Percentiles rank a stretch among this genome's conserved stretches.
Evolutionary conservation across 306 rosid genomes (phyloP).

Genomic region (Corylus avellana): DNA sequence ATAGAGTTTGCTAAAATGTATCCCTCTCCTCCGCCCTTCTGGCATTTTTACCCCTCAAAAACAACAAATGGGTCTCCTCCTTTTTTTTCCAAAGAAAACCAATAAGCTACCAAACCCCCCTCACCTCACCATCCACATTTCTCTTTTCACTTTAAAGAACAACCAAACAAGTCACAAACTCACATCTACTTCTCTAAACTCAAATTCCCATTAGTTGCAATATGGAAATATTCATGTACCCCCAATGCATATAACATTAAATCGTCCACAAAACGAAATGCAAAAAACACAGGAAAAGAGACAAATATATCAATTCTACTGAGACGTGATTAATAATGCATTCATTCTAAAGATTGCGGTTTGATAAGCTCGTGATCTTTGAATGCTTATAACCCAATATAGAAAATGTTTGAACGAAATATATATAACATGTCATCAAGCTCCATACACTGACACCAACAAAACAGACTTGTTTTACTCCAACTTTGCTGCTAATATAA

Average conservation of each 20-base stretch:
- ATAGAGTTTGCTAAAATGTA: conserved; percentile 69
- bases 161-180: conserved; percentile 21
- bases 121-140: conserved; percentile 21
- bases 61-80: conserved; percentile 20
- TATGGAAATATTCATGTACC: not conserved
- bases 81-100: conserved; percentile 25
- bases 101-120: conserved; percentile 17
- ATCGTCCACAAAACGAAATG: conserved; percentile 13
- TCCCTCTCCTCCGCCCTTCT: conserved; percentile 44
- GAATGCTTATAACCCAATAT: conserved; percentile 17
- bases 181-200: conserved; percentile 30
- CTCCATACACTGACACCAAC: conserved; percentile 1
- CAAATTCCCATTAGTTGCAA: conserved; percentile 11
- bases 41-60: conserved; percentile 44
- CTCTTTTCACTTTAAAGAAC: conserved; percentile 26
- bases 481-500: conserved; percentile 20
- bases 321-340: conserved; percentile 22
- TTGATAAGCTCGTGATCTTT: conserved; percentile 28
- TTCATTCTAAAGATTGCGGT: conserved; percentile 19
- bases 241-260: conserved; percentile 10
- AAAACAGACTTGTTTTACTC: conserved; percentile 18
- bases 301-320: not conserved
- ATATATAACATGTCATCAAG: not conserved
- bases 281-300: too few species aligned
- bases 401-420: conserved; percentile 13